A percentile compares a stretch with the other conserved stretches of the same genome.
Conservation (phyloP, 2,329 filamentous ascomycete genomes). For the Aureobasidium zeae region DNA sequence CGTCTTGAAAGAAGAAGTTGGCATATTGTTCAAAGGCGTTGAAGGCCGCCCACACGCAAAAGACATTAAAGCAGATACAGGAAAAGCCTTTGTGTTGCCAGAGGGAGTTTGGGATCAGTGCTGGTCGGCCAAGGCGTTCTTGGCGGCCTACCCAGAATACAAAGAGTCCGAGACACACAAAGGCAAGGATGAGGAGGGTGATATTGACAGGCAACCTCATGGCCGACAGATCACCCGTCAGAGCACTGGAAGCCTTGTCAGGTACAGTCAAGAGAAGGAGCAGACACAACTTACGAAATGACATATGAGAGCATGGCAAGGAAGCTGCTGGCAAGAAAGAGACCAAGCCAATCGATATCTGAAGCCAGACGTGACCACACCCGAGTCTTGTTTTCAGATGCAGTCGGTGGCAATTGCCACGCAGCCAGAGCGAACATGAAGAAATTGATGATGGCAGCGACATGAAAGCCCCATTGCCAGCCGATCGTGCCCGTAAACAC, state of each 20-base stretch:
- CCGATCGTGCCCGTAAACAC: conserved; percentile 40
- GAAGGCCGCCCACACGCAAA: conserved; percentile 32
- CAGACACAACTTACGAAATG: conserved; percentile 40
- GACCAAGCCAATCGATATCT: conserved; percentile 48
- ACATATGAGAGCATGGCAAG: conserved; percentile 41
- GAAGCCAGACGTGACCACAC: conserved; percentile 26
- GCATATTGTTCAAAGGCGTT: conserved; percentile 32
- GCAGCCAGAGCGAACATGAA: conserved; percentile 29
- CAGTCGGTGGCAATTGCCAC: conserved; percentile 1
- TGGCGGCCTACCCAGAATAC: conserved; percentile 46
- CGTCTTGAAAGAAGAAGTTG: conserved; percentile 38
- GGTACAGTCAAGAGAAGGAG: neutral
- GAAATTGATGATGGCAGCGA: conserved; percentile 37
- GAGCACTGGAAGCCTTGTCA: conserved; percentile 11
- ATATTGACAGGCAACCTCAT: conserved; percentile 22
- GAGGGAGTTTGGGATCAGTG: conserved; percentile 53
- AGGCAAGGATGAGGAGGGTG: conserved; percentile 37
- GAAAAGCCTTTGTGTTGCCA: conserved; percentile 52
- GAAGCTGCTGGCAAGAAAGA: conserved; percentile 37
- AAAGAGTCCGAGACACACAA: conserved; percentile 41
- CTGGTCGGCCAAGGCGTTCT: conserved; percentile 38
- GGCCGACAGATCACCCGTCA: conserved; percentile 21
- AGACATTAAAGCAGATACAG: conserved; percentile 41
- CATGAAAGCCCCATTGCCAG: conserved; percentile 46
- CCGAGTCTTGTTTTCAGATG: conserved; percentile 8